A percentile compares a stretch with the other conserved stretches of the same genome.
phyloP scores from a whole-genome alignment of 768 basidiomycete genomes.

The Kwoniella europaea region DNA sequence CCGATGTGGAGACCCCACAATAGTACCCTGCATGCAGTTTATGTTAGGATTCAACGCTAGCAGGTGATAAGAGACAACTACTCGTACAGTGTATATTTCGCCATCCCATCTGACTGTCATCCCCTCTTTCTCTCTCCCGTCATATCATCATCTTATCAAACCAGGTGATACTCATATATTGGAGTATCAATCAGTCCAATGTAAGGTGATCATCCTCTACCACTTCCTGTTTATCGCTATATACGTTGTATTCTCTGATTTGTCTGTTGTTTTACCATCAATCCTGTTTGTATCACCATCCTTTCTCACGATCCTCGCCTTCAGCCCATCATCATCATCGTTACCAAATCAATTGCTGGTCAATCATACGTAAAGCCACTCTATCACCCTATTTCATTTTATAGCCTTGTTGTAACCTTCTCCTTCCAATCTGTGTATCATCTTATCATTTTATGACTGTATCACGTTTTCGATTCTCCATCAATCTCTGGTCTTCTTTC shows the following conservation, averaged over 20 bases:
- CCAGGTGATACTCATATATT: neutral
- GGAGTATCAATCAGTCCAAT: too few relatives aligned
- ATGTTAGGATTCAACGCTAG: neutral
- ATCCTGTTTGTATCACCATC: slow-evolving; percentile 13
- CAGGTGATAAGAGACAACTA: neutral
- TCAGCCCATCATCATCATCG: slow-evolving; percentile 2
- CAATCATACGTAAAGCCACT: neutral
- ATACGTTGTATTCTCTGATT: slow-evolving; percentile 1
- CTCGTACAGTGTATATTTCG: neutral
- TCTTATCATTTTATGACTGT: too few relatives aligned
- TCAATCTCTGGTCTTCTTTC: too few relatives aligned
- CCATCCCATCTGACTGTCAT: neutral
- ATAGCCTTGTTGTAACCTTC: slow-evolving; percentile 2
- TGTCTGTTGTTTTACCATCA: neutral
- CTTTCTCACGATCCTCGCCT: neutral
- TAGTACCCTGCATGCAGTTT: neutral
- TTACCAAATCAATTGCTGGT: neutral
- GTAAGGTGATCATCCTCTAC: neutral
- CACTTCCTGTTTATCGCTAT: neutral
- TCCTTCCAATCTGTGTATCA: neutral
- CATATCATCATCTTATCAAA: neutral
- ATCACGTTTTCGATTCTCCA: too few relatives aligned
- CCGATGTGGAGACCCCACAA: slow-evolving; percentile 3
- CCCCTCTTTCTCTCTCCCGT: neutral
- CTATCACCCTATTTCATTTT: neutral